Conservation (phyloP, 192 early-diverging fungal genomes). For the Glomus cerebriforme region DNA sequence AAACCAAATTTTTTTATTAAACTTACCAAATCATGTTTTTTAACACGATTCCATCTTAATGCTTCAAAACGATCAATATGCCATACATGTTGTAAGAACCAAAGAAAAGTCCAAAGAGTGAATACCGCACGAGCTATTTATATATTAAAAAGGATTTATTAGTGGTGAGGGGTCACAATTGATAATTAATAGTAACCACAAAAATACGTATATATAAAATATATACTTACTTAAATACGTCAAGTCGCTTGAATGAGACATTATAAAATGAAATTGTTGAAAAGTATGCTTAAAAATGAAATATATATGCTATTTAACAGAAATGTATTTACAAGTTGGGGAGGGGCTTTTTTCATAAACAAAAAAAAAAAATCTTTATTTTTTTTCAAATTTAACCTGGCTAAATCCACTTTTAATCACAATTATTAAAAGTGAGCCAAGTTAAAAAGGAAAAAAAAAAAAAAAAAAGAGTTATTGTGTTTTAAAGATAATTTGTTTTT, state of each 20-base stretch:
- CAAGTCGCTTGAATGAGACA: neutral
- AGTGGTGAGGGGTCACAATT: no score
- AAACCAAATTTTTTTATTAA: neutral
- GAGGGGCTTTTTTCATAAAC: no score
- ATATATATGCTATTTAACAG: neutral
- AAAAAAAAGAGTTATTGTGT: neutral
- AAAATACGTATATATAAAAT: no score
- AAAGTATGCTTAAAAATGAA: no score
- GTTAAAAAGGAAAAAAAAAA: neutral
- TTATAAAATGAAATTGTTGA: neutral
- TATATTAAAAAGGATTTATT: neutral
- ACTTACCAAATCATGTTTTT: constrained; percentile 28
- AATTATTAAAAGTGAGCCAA: neutral
- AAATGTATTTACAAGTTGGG: neutral
- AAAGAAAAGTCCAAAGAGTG: constrained; percentile 13
- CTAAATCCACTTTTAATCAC: neutral
- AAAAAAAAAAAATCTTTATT: neutral
- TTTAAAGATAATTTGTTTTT: neutral
- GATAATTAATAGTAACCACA: no score
- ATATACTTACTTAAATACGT: constrained; percentile 11
- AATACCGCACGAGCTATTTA: constrained; percentile 20
- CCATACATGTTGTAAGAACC: constrained; percentile 30
- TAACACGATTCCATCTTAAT: constrained; percentile 20
- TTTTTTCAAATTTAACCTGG: neutral
- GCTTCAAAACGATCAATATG: constrained; percentile 21